Percentiles rank a stretch among this genome's conserved stretches.
Conservation (phyloP, 352 stramenopile genomes). For the Phytophthora sansomeana region DNA sequence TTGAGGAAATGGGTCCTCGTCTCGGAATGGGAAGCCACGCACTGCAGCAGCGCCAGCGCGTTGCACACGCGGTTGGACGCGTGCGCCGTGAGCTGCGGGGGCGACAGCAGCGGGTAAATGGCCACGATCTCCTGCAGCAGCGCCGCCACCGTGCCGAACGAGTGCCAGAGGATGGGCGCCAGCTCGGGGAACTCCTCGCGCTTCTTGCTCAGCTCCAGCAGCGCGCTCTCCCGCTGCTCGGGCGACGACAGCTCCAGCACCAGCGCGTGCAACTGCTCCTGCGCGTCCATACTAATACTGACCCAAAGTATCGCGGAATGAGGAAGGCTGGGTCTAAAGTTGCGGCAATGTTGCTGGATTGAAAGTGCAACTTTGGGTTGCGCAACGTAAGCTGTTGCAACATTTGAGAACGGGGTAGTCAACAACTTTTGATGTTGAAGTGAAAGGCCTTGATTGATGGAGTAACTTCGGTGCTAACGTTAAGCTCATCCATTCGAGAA, state of each 20-base stretch:
- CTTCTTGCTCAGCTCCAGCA: constrained; percentile 99
- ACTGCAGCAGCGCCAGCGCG: constrained; percentile 97
- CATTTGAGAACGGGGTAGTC: too few relatives aligned
- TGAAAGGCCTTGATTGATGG: too few relatives aligned
- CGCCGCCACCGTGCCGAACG: constrained; percentile 96
- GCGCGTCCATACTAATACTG: constrained; percentile 52
- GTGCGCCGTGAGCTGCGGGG: constrained; percentile 96
- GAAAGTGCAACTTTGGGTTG: too few relatives aligned
- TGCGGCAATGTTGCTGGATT: not conserved
- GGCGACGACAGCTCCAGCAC: constrained; percentile 94
- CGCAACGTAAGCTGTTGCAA: too few relatives aligned
- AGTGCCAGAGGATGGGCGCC: constrained; percentile 98
- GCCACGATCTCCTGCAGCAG: constrained; percentile 99
- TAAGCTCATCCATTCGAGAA: too few relatives aligned
- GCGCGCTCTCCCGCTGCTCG: constrained; percentile 95
- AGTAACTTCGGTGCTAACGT: too few relatives aligned
- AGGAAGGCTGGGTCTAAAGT: not conserved
- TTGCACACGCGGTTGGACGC: constrained; percentile 99
- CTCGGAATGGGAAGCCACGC: constrained; percentile 97
- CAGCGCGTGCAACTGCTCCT: constrained; percentile 88
- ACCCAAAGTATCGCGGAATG: too few relatives aligned
- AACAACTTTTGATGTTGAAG: too few relatives aligned
- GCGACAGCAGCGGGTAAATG: constrained; percentile 98
- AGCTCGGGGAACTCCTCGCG: constrained; percentile 97
- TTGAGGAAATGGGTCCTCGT: constrained; percentile 98